These are phyloP conservation scores for Quercus suber DNA, from an alignment of 306 rosid species.

Conservation along the genomic window DNA sequence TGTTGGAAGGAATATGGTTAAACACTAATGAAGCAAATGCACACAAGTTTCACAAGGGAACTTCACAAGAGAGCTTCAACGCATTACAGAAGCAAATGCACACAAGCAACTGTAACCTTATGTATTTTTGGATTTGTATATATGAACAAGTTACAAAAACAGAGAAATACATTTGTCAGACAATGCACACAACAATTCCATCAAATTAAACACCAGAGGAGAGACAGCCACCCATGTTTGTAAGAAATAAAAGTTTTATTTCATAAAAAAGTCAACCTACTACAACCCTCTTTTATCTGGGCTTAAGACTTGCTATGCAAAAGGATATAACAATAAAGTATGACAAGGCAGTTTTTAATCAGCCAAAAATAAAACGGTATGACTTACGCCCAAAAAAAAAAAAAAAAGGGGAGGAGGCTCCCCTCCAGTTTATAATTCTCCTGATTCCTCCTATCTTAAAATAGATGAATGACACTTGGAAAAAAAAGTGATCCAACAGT, in stretches of 20 bases:
- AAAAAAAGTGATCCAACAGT: too few relatives aligned
- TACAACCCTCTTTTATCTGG: background rate
- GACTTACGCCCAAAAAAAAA: too few relatives aligned
- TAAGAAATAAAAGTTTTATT: background rate
- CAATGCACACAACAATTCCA: background rate
- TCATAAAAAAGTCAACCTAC: background rate
- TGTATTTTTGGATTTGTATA: too few relatives aligned
- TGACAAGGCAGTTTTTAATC: background rate
- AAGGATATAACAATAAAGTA: background rate
- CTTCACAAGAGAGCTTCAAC: background rate
- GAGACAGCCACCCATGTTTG: background rate
- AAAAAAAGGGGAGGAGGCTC: too few relatives aligned
- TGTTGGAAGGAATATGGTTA: conserved; percentile 26
- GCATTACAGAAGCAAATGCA: background rate
- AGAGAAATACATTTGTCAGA: background rate
- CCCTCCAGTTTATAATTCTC: too few relatives aligned
- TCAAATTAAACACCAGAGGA: background rate
- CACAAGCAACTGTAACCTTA: background rate
- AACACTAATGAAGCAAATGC: conserved; percentile 5
- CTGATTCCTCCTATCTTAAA: too few relatives aligned
- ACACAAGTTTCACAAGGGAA: conserved; percentile 5
- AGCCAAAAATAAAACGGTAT: too few relatives aligned
- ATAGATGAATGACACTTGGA: too few relatives aligned
- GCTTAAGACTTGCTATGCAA: background rate
- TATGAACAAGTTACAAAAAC: background rate